Conservation (phyloP, 225 moss, liverwort and hornwort genomes). For the Straminergon stramineum region DNA sequence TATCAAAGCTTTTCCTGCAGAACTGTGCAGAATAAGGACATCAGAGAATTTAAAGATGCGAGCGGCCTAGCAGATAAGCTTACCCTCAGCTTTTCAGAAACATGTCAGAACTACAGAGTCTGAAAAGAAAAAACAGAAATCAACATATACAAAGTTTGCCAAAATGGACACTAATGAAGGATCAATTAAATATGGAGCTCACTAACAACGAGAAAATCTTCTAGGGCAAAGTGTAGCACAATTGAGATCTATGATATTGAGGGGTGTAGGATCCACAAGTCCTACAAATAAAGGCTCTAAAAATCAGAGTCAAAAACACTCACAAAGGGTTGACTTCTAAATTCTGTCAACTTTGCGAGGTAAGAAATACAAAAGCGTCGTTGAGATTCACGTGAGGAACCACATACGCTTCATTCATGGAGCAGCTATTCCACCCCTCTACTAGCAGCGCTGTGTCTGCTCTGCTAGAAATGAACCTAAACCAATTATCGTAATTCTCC, state of each 20-base stretch:
- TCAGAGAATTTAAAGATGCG: not conserved
- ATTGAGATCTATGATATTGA: not conserved
- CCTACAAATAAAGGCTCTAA: not conserved
- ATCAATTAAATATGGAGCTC: not conserved
- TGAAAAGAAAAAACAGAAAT: not conserved
- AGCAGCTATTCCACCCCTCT: not conserved
- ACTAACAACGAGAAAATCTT: not conserved
- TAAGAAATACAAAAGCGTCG: not conserved
- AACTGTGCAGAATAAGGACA: not conserved
- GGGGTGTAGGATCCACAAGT: not conserved
- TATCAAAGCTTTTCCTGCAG: not conserved
- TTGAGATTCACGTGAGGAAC: not conserved
- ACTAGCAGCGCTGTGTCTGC: not conserved
- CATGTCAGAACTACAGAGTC: not conserved
- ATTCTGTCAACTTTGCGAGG: not conserved
- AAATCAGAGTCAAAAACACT: not conserved
- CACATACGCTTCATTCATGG: not conserved
- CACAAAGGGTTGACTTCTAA: not conserved
- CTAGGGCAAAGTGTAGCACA: not conserved
- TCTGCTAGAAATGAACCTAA: not conserved
- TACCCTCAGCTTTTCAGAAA: not conserved
- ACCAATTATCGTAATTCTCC: not conserved
- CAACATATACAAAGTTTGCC: not conserved
- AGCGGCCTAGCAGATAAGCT: not conserved
- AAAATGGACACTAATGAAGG: not conserved